These are phyloP conservation scores for Asterionellopsis glacialis DNA, from an alignment of 108 stramenopile species.

Conservation along the genomic window DNA sequence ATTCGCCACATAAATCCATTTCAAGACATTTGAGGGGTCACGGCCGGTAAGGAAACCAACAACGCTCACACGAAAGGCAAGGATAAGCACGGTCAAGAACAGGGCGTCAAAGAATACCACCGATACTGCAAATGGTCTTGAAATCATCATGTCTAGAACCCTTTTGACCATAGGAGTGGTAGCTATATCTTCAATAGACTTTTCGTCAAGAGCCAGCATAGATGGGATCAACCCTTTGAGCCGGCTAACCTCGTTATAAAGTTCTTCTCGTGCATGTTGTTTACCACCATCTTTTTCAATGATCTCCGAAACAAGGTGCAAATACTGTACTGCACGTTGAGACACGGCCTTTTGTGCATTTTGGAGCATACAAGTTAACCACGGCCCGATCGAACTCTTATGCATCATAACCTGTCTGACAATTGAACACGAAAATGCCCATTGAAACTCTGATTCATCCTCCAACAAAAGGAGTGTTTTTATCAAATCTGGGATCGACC, in stretches of 20 bases:
- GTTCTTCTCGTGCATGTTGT: constrained; percentile 4
- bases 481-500: constrained; percentile 40
- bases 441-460: constrained; percentile 33
- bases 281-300: not conserved
- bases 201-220: constrained; percentile 38
- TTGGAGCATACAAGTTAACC: constrained; percentile 43
- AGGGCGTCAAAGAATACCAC: constrained; percentile 47
- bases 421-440: constrained; percentile 24
- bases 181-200: constrained; percentile 42
- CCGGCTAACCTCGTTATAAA: constrained; percentile 30
- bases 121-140: constrained; percentile 42
- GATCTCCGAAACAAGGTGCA: constrained; percentile 26
- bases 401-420: constrained; percentile 26
- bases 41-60: constrained; percentile 25
- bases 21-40: constrained; percentile 18
- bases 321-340: constrained; percentile 36
- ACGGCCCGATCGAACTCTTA: constrained; percentile 37
- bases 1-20: constrained; percentile 51
- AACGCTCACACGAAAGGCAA: constrained; percentile 36
- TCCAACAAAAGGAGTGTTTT: constrained; percentile 39
- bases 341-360: constrained; percentile 17
- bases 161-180: constrained; percentile 41
- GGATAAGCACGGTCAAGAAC: constrained; percentile 34
- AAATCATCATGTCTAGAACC: constrained; percentile 47
- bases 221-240: constrained; percentile 50